Conservation (phyloP, 305 asterid species). For the Plantago coronopus region DNA sequence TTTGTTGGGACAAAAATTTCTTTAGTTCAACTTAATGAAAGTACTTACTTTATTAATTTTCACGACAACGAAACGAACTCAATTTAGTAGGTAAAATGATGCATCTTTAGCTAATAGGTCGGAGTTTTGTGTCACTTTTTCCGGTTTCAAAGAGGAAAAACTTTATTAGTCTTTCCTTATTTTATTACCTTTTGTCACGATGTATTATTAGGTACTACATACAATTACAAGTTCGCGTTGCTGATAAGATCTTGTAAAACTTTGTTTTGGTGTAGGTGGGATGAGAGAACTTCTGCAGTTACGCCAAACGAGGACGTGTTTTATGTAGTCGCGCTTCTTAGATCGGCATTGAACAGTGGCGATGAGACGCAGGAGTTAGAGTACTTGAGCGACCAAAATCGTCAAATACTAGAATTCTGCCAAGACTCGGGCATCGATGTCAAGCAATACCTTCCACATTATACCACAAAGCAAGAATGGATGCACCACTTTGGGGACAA, state of each 20-base stretch:
- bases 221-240: too few species aligned
- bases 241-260: neutral
- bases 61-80: too few species aligned
- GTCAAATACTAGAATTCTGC: conserved; percentile 49
- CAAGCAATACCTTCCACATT: conserved; percentile 79
- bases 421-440: conserved; percentile 35
- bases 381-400: conserved; percentile 48
- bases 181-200: too few species aligned
- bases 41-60: too few species aligned
- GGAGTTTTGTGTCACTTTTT: too few species aligned
- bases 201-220: too few species aligned
- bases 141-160: too few species aligned
- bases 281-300: conserved; percentile 47
- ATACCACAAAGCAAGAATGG: conserved; percentile 63
- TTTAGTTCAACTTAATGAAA: too few species aligned
- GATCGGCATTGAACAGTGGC: conserved; percentile 56
- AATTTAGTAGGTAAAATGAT: too few species aligned
- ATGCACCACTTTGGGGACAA: conserved; percentile 55
- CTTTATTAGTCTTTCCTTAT: too few species aligned
- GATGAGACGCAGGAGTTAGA: conserved; percentile 50
- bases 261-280: conserved; percentile 44
- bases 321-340: conserved; percentile 62
- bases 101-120: too few species aligned
- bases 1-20: too few species aligned
- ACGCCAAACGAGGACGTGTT: conserved; percentile 70